Conservation (phyloP, 192 early-diverging fungal genomes). For the Coemansia sp. region DNA sequence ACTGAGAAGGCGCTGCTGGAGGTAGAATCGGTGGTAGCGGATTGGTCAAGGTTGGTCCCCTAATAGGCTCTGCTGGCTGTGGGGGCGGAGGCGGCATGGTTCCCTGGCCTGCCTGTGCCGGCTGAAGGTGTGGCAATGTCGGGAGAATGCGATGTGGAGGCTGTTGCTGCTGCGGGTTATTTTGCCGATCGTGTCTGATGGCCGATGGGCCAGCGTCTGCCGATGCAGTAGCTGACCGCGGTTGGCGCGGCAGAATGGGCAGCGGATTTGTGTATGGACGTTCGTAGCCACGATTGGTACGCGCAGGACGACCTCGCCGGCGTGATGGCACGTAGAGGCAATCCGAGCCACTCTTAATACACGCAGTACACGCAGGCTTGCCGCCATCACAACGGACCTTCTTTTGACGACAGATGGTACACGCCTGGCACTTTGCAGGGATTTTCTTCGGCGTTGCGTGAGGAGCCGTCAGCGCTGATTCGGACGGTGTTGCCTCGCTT, state of each 20-base stretch:
- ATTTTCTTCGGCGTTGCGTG: conserved; percentile 21
- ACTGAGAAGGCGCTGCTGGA: conserved; percentile 4
- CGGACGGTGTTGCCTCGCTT: conserved; percentile 13
- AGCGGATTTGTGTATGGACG: conserved; percentile 47
- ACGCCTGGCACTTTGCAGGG: conserved; percentile 53
- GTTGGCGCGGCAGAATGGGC: conserved; percentile 53
- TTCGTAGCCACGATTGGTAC: conserved; percentile 49
- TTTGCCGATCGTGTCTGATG: conserved; percentile 15
- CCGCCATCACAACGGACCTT: conserved; percentile 55
- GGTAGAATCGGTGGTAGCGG: conserved; percentile 44
- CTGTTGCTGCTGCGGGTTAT: conserved; percentile 23
- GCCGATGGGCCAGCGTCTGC: background rate
- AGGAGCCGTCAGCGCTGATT: conserved; percentile 7
- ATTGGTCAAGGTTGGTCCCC: conserved; percentile 2
- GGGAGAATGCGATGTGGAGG: conserved; percentile 32
- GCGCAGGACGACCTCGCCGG: conserved; percentile 50
- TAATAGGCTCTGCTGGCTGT: conserved; percentile 28
- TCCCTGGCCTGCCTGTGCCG: conserved; percentile 42
- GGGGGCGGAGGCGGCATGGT: conserved; percentile 49
- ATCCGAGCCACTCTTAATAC: conserved; percentile 33
- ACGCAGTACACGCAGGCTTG: conserved; percentile 52
- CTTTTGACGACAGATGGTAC: conserved; percentile 55
- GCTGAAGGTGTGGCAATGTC: conserved; percentile 48
- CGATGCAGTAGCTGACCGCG: conserved; percentile 11
- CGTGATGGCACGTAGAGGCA: conserved; percentile 55